Percentiles rank a stretch among this genome's conserved stretches.
Evolutionary conservation across 306 rosid genomes (phyloP).

Genomic region (Pueraria montana): DNA sequence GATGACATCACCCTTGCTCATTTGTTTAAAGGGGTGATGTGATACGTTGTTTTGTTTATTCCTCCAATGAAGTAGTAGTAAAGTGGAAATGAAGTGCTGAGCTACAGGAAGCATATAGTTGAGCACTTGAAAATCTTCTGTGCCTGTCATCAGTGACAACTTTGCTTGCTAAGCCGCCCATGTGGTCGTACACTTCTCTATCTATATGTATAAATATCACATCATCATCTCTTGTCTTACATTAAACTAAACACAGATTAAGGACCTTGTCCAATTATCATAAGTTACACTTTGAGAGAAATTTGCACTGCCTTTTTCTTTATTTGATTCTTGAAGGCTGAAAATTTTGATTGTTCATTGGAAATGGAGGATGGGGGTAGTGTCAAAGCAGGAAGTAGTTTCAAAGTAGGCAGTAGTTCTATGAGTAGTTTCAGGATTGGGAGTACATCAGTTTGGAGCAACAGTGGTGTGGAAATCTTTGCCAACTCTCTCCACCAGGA

Average conservation of each 20-base stretch:
- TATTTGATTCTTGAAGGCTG: not conserved
- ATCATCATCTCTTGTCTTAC: conserved; percentile 12
- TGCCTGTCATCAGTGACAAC: conserved; percentile 14
- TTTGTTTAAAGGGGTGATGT: not conserved
- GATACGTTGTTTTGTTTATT: not conserved
- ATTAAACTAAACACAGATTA: not conserved
- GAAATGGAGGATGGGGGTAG: conserved; percentile 21
- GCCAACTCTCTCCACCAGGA: conserved; percentile 43
- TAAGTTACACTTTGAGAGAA: not conserved
- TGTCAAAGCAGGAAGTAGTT: not conserved
- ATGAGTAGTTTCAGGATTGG: conserved; percentile 42
- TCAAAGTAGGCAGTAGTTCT: not conserved
- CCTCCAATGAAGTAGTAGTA: not conserved
- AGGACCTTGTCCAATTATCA: not conserved
- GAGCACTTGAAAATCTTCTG: not conserved
- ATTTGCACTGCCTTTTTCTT: not conserved
- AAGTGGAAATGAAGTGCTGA: not conserved
- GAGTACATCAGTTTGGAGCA: conserved; percentile 42
- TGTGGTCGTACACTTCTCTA: not conserved
- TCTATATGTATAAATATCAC: not conserved
- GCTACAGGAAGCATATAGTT: not conserved
- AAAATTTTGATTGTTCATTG: not conserved
- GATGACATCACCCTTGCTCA: not conserved
- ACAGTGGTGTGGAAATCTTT: conserved; percentile 39
- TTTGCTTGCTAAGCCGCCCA: conserved; percentile 8